Conservation (phyloP, 1,139 yeast species). For the Kurtzmaniella quercitrusa region DNA sequence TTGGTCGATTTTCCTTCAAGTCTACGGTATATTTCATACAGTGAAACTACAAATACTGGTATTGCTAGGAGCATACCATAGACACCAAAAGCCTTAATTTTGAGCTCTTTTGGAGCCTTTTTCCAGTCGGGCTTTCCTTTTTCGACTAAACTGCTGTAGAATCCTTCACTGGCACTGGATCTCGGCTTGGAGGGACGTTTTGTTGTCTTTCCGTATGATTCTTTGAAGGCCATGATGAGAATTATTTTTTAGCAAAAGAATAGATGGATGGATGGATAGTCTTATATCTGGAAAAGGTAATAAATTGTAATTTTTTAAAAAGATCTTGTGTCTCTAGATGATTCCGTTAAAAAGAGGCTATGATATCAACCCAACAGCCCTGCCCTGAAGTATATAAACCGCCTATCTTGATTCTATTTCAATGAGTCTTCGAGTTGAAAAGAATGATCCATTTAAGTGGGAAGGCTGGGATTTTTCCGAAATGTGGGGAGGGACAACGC, state of each 20-base stretch:
- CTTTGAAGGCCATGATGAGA: not conserved
- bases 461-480: not conserved
- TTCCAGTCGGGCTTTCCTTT: slow-evolving; percentile 46
- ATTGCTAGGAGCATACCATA: slow-evolving; percentile 36
- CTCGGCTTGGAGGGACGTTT: slow-evolving; percentile 10
- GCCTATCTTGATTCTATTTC: too few species aligned
- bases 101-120: slow-evolving; percentile 39
- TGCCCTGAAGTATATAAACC: too few species aligned
- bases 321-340: too few species aligned
- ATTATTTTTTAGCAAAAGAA: too few species aligned
- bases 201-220: not conserved
- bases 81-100: slow-evolving; percentile 36
- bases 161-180: slow-evolving; percentile 23
- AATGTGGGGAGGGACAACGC: not conserved
- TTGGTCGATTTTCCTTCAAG: slow-evolving; percentile 41
- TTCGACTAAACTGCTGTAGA: slow-evolving; percentile 30
- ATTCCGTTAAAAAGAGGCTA: too few species aligned
- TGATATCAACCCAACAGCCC: too few species aligned
- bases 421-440: not conserved
- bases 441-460: not conserved
- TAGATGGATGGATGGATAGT: too few species aligned
- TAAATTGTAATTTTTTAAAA: too few species aligned
- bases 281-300: too few species aligned
- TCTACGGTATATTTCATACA: slow-evolving; percentile 34
- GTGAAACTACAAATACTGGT: slow-evolving; percentile 33